Base-by-base conservation (phyloP, 2,329 filamentous ascomycete genomes). In the Aspergillus viridinutans region DNA sequence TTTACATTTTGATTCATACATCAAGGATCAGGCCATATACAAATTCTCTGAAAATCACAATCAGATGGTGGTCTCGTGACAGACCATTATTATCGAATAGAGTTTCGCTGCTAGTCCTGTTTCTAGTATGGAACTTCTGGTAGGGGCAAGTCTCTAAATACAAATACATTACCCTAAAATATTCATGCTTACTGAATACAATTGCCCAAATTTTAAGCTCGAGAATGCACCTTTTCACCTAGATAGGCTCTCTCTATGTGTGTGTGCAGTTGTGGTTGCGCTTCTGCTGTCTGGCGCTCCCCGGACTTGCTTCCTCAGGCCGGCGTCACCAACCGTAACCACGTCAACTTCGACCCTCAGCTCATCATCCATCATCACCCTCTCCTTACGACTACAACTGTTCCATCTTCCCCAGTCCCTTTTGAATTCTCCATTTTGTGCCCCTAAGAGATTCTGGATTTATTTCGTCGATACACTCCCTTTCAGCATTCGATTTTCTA, bases 231-330 rank as follows among this genome's bases (percentile, higher is more conserved):
- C 32, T 38, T 35, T 38, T 38, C 32, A 38, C 14, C 32, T 38
- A 35, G 32, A 35, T 35, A 35, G 32, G 12, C 40, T 29, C 28
- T 29, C 26, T 28, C 9, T 29, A 3, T 45, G 20, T 14, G n/a
- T 45, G 8, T 45, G 52, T 55, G 50, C 57, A 58, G 56, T 54
- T 50, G 51, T 48, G 50, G 62, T 67, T 70, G 71, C 72, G 68
- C 70, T 68, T 63, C 64, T 63, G 66, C 60, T 63, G 64, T 65
- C 68, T 73, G 62, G 59, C 70, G 70, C 63, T 67, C 70, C 65
- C 71, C 70, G 69, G 66, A 69, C 64, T 64, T 47, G 60, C 63
- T 53, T 59, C 60, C 60, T 64, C 60, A 58, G 59, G 57, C 60
- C 58, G 55, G 56, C 61, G 64, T 67, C 65, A 68, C 64, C 64